These are phyloP conservation scores for Fusarium sp. DNA, from an alignment of 2,329 filamentous ascomycete species.

Conservation along the genomic window DNA sequence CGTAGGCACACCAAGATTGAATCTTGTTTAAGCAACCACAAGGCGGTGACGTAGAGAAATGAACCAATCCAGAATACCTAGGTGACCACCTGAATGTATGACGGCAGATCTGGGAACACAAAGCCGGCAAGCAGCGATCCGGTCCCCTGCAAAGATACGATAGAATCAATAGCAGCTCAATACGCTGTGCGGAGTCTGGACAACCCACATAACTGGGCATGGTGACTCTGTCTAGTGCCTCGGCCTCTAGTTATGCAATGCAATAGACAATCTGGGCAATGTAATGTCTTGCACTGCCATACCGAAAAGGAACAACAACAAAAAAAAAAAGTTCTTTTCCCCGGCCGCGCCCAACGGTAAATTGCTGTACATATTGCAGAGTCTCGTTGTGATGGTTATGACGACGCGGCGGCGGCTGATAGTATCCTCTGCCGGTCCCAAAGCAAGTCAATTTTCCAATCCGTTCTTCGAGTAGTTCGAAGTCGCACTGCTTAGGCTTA, in stretches of 20 bases:
- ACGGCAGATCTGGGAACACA: constrained; percentile 34
- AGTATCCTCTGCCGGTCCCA: constrained; percentile 2
- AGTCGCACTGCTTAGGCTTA: constrained; percentile 1
- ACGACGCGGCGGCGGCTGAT: constrained; percentile 26
- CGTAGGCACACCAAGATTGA: constrained; percentile 5
- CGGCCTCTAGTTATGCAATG: constrained; percentile 17
- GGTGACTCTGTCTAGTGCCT: constrained; percentile 15
- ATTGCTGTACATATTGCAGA: not conserved
- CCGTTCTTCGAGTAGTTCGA: constrained; percentile 12
- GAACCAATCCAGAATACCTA: constrained; percentile 24
- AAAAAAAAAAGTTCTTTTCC: constrained; percentile 22
- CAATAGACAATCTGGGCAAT: constrained; percentile 1
- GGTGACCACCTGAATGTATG: constrained; percentile 28
- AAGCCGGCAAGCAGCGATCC: constrained; percentile 32
- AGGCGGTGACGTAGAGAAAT: constrained; percentile 34
- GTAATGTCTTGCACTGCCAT: constrained; percentile 3
- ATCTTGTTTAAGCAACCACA: constrained; percentile 3
- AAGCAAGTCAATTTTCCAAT: constrained; percentile 1
- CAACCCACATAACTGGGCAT: constrained; percentile 17
- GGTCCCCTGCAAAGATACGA: constrained; percentile 21
- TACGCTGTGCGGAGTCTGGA: constrained; percentile 9
- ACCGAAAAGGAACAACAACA: constrained; percentile 2
- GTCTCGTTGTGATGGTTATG: constrained; percentile 7
- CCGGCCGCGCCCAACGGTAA: constrained; percentile 30
- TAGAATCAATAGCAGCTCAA: constrained; percentile 28